These are phyloP conservation scores for Naganishia liquefaciens DNA, from an alignment of 1,284 basidiomycete genomes.

Conservation along the genomic window DNA sequence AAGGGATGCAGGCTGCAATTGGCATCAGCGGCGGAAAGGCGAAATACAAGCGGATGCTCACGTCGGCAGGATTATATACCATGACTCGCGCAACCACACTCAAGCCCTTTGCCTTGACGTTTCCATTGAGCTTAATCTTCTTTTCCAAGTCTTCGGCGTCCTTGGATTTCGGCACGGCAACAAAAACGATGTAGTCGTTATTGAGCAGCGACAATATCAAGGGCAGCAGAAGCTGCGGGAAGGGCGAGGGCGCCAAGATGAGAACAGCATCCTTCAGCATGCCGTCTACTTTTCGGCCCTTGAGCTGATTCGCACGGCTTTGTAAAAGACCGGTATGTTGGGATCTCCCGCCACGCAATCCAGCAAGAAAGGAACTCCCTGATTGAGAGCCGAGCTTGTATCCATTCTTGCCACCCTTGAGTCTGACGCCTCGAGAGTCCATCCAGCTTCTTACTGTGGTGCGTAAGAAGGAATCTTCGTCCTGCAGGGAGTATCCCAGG, in stretches of 20 bases:
- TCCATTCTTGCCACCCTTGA: constrained; percentile 33
- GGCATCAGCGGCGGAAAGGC: background rate
- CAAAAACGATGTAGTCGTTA: constrained; percentile 52
- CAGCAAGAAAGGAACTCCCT: constrained; percentile 25
- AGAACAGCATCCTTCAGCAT: constrained; percentile 54
- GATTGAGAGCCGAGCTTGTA: constrained; percentile 15
- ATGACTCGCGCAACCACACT: constrained; percentile 49
- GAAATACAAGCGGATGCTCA: constrained; percentile 34
- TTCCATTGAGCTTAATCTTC: constrained; percentile 44
- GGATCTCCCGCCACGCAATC: constrained; percentile 15
- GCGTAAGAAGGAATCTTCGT: constrained; percentile 18
- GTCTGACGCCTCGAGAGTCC: background rate
- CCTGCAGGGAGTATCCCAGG: constrained; percentile 36
- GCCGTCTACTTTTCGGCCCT: constrained; percentile 42
- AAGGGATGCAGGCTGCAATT: constrained; percentile 44
- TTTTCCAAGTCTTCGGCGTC: constrained; percentile 51
- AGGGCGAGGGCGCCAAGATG: constrained; percentile 48
- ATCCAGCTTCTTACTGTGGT: constrained; percentile 18
- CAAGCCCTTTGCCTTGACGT: constrained; percentile 32
- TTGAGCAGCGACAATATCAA: constrained; percentile 47
- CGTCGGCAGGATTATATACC: constrained; percentile 52
- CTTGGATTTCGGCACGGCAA: constrained; percentile 49
- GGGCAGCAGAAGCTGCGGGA: constrained; percentile 46
- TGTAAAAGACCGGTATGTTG: constrained; percentile 8
- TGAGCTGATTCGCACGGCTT: constrained; percentile 19